Evolutionary conservation across 2,329 filamentous ascomycete genomes (phyloP).

Genomic region (Conoideocrella luteorostrata): DNA sequence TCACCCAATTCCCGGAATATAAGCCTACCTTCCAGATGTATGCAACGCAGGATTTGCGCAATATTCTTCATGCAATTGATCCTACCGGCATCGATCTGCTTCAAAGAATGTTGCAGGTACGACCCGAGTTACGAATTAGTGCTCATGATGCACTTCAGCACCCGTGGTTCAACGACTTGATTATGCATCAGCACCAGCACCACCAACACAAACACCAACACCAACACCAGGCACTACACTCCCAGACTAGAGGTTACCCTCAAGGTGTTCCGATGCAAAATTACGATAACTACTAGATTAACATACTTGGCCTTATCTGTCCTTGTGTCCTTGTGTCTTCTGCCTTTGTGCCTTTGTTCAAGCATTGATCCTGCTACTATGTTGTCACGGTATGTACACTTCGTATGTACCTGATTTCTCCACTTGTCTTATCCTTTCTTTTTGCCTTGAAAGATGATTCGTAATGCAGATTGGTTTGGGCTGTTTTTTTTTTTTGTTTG

Average conservation of each 20-base stretch:
- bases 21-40: slow-evolving; percentile 93
- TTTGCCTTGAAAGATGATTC: background rate
- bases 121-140: slow-evolving; percentile 85
- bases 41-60: slow-evolving; percentile 80
- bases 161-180: slow-evolving; percentile 81
- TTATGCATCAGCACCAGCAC: slow-evolving; percentile 48
- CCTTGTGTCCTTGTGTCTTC: too few species aligned
- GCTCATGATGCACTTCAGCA: slow-evolving; percentile 82
- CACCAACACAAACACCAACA: slow-evolving; percentile 31
- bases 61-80: slow-evolving; percentile 87
- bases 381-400: too few species aligned
- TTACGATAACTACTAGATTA: slow-evolving; percentile 28
- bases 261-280: slow-evolving; percentile 32
- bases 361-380: background rate
- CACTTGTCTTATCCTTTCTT: background rate
- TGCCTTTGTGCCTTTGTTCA: too few species aligned
- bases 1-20: slow-evolving; percentile 95
- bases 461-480: background rate
- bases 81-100: slow-evolving; percentile 79
- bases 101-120: slow-evolving; percentile 83
- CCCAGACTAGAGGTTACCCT: slow-evolving; percentile 34
- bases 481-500: background rate
- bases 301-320: background rate
- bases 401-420: too few species aligned
- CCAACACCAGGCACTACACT: slow-evolving; percentile 30